phyloP scores from a whole-genome alignment of 2,329 filamentous ascomycete species.

The Scedosporium aurantiacum region DNA sequence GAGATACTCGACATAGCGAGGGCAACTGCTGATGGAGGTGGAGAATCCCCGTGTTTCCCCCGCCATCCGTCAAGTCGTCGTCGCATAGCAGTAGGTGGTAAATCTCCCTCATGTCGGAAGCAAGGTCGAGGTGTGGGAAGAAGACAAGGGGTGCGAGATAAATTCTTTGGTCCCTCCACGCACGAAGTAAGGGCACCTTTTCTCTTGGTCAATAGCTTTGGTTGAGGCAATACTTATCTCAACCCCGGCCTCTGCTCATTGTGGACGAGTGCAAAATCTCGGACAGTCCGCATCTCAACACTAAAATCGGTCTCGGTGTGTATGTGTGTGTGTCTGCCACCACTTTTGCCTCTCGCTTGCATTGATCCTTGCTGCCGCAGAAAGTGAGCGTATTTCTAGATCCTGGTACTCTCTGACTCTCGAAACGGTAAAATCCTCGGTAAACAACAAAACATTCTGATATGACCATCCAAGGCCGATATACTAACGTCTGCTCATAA shows the following conservation, averaged over 20 bases:
- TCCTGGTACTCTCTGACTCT: neutral
- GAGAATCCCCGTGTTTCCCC: neutral
- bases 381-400: neutral
- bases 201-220: neutral
- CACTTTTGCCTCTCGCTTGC: too few relatives aligned
- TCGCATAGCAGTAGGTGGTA: neutral
- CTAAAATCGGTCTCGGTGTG: too few relatives aligned
- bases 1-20: neutral
- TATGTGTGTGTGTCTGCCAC: too few relatives aligned
- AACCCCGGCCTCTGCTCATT: neutral
- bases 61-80: too few relatives aligned
- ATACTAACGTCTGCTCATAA: neutral
- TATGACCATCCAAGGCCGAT: neutral
- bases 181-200: neutral
- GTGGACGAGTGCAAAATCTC: neutral
- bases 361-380: neutral
- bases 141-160: neutral
- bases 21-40: too few relatives aligned
- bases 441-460: neutral
- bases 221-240: neutral
- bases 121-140: neutral
- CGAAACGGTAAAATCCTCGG: neutral
- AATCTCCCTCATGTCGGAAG: neutral
- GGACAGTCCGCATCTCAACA: too few relatives aligned
- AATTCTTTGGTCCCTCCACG: neutral